Evolutionary conservation across 2,329 filamentous ascomycete species (phyloP).

Genomic region (Talaromyces sp.): DNA sequence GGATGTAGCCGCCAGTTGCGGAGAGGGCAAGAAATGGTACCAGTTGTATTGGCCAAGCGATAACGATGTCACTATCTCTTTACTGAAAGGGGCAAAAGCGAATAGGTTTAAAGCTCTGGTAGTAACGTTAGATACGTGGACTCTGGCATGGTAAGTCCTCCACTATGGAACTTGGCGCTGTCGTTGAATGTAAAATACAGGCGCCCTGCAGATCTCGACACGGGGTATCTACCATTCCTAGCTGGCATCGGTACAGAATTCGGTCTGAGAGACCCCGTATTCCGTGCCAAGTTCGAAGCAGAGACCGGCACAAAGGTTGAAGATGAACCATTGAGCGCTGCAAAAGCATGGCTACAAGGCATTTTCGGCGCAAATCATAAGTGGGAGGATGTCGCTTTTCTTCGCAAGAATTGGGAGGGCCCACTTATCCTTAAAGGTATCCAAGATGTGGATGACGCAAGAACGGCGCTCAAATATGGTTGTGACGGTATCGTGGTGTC

Average conservation of each 20-base stretch:
- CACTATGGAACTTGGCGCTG: too few relatives aligned
- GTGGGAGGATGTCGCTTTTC: constrained; percentile 61
- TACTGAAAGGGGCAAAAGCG: constrained; percentile 15
- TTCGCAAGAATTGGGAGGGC: constrained; percentile 61
- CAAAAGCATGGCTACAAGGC: constrained; percentile 51
- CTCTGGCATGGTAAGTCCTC: constrained; percentile 55
- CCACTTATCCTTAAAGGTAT: constrained; percentile 19
- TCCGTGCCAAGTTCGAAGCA: constrained; percentile 55
- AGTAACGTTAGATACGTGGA: constrained; percentile 44
- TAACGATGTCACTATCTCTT: constrained; percentile 14
- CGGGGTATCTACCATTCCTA: constrained; percentile 54
- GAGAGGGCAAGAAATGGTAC: constrained; percentile 15
- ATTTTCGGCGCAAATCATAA: constrained; percentile 51
- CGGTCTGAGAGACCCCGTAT: constrained; percentile 66
- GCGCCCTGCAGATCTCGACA: constrained; percentile 64
- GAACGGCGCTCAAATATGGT: constrained; percentile 21
- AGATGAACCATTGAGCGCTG: constrained; percentile 50
- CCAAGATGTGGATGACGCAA: constrained; percentile 16
- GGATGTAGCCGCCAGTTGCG: constrained; percentile 14
- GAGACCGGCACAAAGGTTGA: constrained; percentile 46
- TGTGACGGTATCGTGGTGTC: constrained; percentile 31
- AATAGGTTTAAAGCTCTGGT: constrained; percentile 22
- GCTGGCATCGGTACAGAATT: constrained; percentile 57
- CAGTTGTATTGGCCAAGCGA: constrained; percentile 18
- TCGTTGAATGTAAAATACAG: constrained; percentile 5